Conservation (phyloP, 202 grass and related monocot species). For the Eragrostis tef region DNA sequence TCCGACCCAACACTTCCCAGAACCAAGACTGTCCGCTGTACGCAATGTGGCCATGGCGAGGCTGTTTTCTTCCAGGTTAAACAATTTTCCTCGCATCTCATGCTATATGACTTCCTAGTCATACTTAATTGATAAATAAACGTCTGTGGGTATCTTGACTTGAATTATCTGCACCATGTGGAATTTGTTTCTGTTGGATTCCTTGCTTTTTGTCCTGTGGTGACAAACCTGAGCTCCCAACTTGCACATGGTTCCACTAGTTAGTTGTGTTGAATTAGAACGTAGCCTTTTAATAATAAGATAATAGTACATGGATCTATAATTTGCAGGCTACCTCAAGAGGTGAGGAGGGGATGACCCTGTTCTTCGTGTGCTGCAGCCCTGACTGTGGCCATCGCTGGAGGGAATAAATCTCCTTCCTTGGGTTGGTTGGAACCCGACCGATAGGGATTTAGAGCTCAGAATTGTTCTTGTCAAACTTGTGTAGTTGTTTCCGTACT, state of each 20-base stretch:
- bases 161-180: background rate
- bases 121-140: background rate
- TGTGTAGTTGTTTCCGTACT: background rate
- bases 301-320: background rate
- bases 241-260: background rate
- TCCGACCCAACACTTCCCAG: conserved; percentile 79
- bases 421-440: background rate
- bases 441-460: background rate
- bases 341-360: conserved; percentile 72
- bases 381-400: conserved; percentile 57
- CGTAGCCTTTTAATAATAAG: no score
- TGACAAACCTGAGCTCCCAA: background rate
- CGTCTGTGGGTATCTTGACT: background rate
- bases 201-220: background rate
- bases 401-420: conserved; percentile 55
- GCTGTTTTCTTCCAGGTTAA: conserved; percentile 87
- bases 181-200: background rate
- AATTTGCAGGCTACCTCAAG: conserved; percentile 60
- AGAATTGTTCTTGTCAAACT: background rate
- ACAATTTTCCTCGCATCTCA: background rate
- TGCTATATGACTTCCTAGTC: background rate
- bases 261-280: background rate
- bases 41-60: conserved; percentile 69
- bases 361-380: conserved; percentile 77
- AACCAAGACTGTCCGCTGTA: conserved; percentile 64